Evolutionary conservation across 345 rosid species (phyloP).

Genomic region (Lagerstroemia speciosa): DNA sequence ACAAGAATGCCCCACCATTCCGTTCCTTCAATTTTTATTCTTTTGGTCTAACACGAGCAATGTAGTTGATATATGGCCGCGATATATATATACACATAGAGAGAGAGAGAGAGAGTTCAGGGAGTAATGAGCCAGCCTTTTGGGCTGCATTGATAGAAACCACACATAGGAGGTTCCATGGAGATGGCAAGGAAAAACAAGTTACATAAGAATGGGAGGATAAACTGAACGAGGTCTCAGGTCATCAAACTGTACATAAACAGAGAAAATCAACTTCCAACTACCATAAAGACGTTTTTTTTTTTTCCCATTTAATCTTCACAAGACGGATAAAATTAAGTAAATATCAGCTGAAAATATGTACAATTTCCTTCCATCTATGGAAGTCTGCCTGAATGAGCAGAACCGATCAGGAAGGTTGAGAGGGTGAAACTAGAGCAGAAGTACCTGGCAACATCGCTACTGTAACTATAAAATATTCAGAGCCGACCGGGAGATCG

Average conservation of each 20-base stretch:
- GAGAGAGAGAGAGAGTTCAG: no score
- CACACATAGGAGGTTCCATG: no score
- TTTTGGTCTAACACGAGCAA: no score
- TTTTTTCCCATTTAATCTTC: background rate
- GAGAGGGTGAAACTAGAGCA: conserved; percentile 47
- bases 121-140: no score
- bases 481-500: conserved; percentile 77
- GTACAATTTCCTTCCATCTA: conserved; percentile 68
- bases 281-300: background rate
- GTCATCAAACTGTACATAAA: background rate
- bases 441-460: conserved; percentile 88
- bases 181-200: no score
- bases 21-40: no score
- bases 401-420: conserved; percentile 73
- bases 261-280: background rate
- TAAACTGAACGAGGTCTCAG: background rate
- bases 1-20: no score
- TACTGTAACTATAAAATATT: conserved; percentile 84
- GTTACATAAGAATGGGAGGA: background rate
- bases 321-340: background rate
- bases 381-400: conserved; percentile 29
- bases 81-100: no score
- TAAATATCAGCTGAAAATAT: conserved; percentile 13
- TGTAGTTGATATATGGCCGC: no score
- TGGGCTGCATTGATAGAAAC: no score